Percentiles rank a stretch among this genome's conserved stretches.
Evolutionary conservation across 768 basidiomycete species (phyloP).

Genomic region (Jaapia argillacea): DNA sequence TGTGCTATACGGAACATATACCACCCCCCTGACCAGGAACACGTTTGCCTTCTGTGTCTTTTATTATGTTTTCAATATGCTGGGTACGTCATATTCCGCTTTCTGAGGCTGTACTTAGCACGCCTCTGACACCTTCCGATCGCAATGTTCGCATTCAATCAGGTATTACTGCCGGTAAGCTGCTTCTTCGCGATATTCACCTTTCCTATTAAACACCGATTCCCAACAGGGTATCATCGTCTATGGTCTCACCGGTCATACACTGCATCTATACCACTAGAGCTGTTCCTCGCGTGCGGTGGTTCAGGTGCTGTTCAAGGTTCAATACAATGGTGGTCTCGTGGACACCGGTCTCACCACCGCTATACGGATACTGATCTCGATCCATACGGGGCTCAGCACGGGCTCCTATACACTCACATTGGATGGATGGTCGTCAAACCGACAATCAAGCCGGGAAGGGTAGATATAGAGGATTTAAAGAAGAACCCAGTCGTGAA

Average conservation of each 20-base stretch:
- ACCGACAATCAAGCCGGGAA: constrained; percentile 23
- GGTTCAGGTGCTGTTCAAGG: constrained; percentile 43
- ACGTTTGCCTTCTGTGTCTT: constrained; percentile 52
- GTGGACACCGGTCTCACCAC: constrained; percentile 45
- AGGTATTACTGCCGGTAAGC: too few relatives aligned
- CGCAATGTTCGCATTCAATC: too few relatives aligned
- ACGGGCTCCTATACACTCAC: constrained; percentile 40
- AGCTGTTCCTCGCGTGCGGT: constrained; percentile 33
- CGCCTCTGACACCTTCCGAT: too few relatives aligned
- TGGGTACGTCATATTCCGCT: not conserved
- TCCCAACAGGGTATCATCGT: constrained; percentile 38
- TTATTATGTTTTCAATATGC: constrained; percentile 84
- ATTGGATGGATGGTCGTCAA: constrained; percentile 45
- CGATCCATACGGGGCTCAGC: constrained; percentile 46
- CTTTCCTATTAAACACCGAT: constrained; percentile 11
- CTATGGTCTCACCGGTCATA: constrained; percentile 49
- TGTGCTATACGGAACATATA: constrained; percentile 54
- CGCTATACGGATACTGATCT: constrained; percentile 46
- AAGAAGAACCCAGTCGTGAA: constrained; percentile 32
- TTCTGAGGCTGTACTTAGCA: not conserved
- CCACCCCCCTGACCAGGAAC: constrained; percentile 33
- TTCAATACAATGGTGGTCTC: constrained; percentile 48
- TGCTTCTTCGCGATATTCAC: too few relatives aligned
- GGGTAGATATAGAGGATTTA: constrained; percentile 40
- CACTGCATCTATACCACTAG: constrained; percentile 35